Evolutionary conservation across 352 stramenopile species (phyloP), one percentile per base, ranked within the genome.

Genomic region (Phytophthora megakarya): DNA sequence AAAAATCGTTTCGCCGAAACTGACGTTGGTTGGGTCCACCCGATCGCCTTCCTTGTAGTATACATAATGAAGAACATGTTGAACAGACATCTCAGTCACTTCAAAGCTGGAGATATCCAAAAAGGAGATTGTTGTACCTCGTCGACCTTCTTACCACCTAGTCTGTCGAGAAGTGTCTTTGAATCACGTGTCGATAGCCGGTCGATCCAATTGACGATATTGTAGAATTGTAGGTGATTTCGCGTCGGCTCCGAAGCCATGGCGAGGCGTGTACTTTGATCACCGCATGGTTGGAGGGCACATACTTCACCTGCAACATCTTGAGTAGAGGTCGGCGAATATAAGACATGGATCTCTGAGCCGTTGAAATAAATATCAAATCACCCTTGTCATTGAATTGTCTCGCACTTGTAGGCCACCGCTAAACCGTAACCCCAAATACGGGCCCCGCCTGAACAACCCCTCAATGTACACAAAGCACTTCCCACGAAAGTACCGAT

Each of bases 391-490:
- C 32, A 15, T 1, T 35, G 33, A 13, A 30, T 19, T 6, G 10
- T 5, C 18, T 32, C 9, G 47, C 47, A 52, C 7, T 28, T 33
- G 33, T 61, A 61, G 6, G 49, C 43, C 0, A 62, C 50, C 0
- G 58, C 60, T 4, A 62, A 7, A 1, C 51, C 60, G 19, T 68
- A 62, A 22, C 62, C 32, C 58, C 58, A 68, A 10, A 51, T 21
- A 8, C 46, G 38, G 9, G 51, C 43, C 0, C 35, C 44, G 3
- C 60, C 51, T 19, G 37, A 21, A n/a, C 22, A n/a, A 2, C 56
- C 22, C 26, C 25, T 7, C 13, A 53, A 10, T 3, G 49, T 40
- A 40, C 60, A 68, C n/a, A 60, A 52, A 2, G 21, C 43, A 25
- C 45, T 39, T 9, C 61, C 46, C 5, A 64, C 53, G 26, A 46